Evolutionary conservation across 306 rosid genomes (phyloP).

Genomic region (Spatholobus suberectus): DNA sequence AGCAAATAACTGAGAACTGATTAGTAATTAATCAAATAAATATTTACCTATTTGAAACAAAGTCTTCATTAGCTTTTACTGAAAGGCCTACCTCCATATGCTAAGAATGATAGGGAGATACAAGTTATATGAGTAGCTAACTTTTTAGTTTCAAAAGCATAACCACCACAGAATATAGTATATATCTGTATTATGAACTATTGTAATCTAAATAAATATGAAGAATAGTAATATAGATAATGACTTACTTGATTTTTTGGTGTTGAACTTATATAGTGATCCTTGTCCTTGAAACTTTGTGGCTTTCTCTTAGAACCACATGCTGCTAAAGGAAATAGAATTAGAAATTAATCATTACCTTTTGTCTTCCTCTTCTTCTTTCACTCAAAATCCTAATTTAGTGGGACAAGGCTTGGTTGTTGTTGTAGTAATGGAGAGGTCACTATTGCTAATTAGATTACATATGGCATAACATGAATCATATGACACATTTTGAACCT

Average conservation of each 20-base stretch:
- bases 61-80: constrained; percentile 73
- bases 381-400: constrained; percentile 37
- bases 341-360: constrained; percentile 13
- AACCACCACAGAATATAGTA: constrained; percentile 14
- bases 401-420: neutral
- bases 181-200: constrained; percentile 11
- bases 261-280: constrained; percentile 79
- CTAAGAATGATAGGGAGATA: constrained; percentile 54
- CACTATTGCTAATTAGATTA: neutral
- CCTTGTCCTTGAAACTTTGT: constrained; percentile 78
- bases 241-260: constrained; percentile 79
- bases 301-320: constrained; percentile 75
- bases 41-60: constrained; percentile 78
- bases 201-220: constrained; percentile 28
- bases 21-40: constrained; percentile 4
- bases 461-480: no score
- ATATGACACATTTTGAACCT: neutral
- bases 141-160: constrained; percentile 23
- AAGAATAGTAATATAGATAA: constrained; percentile 22
- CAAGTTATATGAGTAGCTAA: constrained; percentile 22
- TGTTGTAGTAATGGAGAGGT: neutral
- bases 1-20: neutral
- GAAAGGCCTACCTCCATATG: constrained; percentile 88
- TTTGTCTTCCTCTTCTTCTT: constrained; percentile 3
- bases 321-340: constrained; percentile 48